A percentile compares a stretch with the other conserved stretches of the same genome.
Evolutionary conservation across 108 stramenopile genomes (phyloP).

Genomic region (Cyclostephanos tholiformis): DNA sequence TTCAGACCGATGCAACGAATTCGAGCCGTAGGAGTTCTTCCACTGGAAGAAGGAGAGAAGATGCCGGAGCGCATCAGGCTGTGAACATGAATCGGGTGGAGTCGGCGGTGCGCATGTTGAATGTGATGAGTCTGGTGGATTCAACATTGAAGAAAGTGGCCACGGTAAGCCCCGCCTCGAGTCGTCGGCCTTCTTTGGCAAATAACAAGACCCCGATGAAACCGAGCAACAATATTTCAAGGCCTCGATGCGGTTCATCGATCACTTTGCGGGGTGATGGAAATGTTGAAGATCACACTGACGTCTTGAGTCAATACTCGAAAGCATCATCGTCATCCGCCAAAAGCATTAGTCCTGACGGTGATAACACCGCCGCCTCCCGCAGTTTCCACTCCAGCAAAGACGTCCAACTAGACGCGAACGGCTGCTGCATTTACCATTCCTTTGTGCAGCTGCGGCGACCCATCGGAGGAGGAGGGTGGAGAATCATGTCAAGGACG

Average conservation of each 20-base stretch:
- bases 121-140: not conserved
- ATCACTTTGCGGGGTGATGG: not conserved
- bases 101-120: not conserved
- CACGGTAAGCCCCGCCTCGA: not conserved
- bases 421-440: slow-evolving; percentile 9
- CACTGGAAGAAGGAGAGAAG: not conserved
- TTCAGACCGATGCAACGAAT: not conserved
- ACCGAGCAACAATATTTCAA: not conserved
- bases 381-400: not conserved
- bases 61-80: not conserved
- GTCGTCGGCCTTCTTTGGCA: not conserved
- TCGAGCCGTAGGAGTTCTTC: not conserved
- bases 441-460: slow-evolving; percentile 3
- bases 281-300: not conserved
- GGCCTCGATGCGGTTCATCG: not conserved
- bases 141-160: not conserved
- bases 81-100: not conserved
- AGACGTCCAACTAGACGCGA: not conserved
- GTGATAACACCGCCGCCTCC: not conserved
- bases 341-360: not conserved
- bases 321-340: not conserved
- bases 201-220: not conserved
- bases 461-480: slow-evolving; percentile 3
- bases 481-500: not conserved
- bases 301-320: not conserved